These are phyloP conservation scores for Cutaneotrichosporon dermatis DNA, from an alignment of 1,284 basidiomycete genomes.

Conservation along the genomic window DNA sequence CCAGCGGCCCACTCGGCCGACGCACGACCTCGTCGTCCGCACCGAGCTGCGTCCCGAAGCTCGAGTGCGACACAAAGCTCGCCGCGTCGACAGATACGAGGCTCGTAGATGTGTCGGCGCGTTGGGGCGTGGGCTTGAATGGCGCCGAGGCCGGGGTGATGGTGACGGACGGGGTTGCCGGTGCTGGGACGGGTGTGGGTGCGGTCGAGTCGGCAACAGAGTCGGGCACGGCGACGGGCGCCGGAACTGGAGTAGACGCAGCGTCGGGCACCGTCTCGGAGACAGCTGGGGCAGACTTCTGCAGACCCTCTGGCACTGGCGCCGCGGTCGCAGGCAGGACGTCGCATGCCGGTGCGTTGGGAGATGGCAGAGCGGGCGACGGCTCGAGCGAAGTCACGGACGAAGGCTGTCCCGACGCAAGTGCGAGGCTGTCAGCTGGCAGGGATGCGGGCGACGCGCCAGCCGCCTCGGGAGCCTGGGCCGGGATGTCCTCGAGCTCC, in stretches of 20 bases:
- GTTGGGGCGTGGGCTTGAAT: conserved; percentile 1
- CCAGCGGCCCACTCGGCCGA: conserved; percentile 3
- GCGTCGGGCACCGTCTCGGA: too few species aligned
- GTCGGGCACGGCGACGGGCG: too few species aligned
- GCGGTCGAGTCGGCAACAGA: too few species aligned
- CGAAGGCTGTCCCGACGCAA: not conserved
- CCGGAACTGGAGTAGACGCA: too few species aligned
- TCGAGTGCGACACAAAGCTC: conserved; percentile 1
- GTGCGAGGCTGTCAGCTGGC: not conserved
- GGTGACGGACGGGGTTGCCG: not conserved
- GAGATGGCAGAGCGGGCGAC: not conserved
- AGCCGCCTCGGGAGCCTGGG: not conserved
- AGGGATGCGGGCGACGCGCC: not conserved
- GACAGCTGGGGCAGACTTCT: too few species aligned
- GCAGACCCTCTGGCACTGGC: too few species aligned
- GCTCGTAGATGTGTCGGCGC: not conserved
- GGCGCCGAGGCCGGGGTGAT: not conserved
- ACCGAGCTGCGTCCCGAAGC: not conserved
- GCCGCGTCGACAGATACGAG: conserved; percentile 1
- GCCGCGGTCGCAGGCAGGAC: too few species aligned
- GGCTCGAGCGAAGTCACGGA: not conserved
- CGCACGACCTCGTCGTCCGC: not conserved
- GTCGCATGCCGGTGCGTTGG: too few species aligned
- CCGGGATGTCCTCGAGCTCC: not conserved
- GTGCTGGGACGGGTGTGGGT: too few species aligned